Conservation (phyloP, 73 alveolate genomes). For the Durusdinium trenchii region DNA sequence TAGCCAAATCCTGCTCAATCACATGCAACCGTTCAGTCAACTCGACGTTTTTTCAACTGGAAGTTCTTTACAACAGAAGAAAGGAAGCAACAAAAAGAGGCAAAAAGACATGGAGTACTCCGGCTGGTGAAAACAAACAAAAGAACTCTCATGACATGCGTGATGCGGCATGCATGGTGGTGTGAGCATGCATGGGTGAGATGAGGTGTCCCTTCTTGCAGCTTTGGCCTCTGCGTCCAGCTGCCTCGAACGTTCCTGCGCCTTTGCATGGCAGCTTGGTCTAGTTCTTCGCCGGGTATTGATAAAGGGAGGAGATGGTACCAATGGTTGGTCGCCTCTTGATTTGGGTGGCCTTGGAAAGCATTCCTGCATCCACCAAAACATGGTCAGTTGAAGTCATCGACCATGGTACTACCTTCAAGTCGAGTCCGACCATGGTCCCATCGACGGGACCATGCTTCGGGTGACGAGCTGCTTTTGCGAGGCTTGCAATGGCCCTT, state of each 20-base stretch:
- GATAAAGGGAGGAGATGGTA: neutral
- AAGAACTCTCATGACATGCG: no score
- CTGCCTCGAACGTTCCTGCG: neutral
- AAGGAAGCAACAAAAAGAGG: no score
- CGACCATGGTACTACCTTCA: neutral
- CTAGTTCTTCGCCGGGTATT: no score
- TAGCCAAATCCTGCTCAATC: no score
- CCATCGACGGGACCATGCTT: neutral
- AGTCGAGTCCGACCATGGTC: neutral
- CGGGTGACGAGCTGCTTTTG: neutral
- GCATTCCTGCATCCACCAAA: neutral
- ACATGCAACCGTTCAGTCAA: no score
- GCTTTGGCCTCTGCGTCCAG: neutral
- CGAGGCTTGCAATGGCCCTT: slow-evolving; percentile 42
- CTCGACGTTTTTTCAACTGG: no score
- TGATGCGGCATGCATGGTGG: no score
- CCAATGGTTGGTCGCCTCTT: neutral
- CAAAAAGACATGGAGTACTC: no score
- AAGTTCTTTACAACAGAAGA: no score
- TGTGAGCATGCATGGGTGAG: no score
- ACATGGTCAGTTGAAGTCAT: neutral
- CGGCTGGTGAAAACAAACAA: no score
- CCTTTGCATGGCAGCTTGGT: slow-evolving; percentile 31
- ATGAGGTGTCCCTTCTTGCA: neutral
- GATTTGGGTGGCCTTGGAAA: neutral